phyloP scores from a whole-genome alignment of 179 eudicot genomes.

The Beta corolliflora region DNA sequence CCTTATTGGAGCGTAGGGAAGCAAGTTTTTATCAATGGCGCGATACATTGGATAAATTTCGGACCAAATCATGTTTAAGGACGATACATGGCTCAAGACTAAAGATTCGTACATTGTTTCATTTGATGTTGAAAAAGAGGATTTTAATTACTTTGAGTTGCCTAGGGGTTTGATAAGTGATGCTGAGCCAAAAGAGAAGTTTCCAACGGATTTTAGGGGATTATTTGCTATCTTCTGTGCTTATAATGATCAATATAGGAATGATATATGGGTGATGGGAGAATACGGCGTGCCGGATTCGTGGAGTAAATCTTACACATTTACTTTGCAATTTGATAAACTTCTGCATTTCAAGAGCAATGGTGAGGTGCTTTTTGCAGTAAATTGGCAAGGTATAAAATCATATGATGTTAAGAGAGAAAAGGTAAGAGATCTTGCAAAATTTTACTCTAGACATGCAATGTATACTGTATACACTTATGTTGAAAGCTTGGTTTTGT shows the following conservation, averaged over 20 bases:
- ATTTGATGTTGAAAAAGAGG: slow-evolving; percentile 21
- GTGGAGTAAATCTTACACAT: slow-evolving; percentile 27
- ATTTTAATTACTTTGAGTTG: slow-evolving; percentile 19
- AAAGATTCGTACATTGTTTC: slow-evolving; percentile 15
- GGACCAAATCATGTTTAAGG: background rate
- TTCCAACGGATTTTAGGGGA: slow-evolving; percentile 12
- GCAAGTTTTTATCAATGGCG: slow-evolving; percentile 23
- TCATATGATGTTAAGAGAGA: slow-evolving; percentile 24
- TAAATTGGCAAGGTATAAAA: slow-evolving; percentile 24
- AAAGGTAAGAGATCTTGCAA: slow-evolving; percentile 23
- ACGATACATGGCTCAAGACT: background rate
- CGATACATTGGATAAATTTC: slow-evolving; percentile 22
- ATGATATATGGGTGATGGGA: slow-evolving; percentile 32
- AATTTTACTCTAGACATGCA: slow-evolving; percentile 24
- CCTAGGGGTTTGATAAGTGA: background rate
- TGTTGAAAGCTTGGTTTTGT: slow-evolving; percentile 28
- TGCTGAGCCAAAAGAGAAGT: background rate
- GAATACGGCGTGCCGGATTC: slow-evolving; percentile 28
- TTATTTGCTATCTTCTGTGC: slow-evolving; percentile 22
- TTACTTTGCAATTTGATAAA: background rate
- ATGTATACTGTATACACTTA: too few species aligned
- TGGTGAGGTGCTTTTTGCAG: slow-evolving; percentile 28
- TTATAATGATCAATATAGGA: background rate
- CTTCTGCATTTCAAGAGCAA: slow-evolving; percentile 19
- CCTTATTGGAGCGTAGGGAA: slow-evolving; percentile 8